phyloP scores from a whole-genome alignment of 129 eudicot species.

The Smallanthus sonchifolius region DNA sequence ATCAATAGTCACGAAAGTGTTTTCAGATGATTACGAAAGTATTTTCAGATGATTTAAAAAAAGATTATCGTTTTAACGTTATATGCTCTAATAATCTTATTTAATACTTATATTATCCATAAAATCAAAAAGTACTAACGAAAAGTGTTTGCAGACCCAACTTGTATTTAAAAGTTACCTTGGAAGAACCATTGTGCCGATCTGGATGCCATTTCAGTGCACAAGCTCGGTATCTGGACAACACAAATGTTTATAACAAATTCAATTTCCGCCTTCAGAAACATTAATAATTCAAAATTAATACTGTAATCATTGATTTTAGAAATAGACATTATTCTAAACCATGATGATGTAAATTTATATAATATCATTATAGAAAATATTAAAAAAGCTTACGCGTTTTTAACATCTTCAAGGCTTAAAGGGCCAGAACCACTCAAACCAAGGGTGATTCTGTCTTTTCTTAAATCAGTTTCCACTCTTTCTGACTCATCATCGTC shows the following conservation, averaged over 20 bases:
- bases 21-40: neutral
- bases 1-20: neutral
- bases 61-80: neutral
- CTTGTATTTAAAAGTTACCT: conserved; percentile 35
- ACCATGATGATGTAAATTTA: neutral
- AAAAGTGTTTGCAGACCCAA: neutral
- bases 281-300: neutral
- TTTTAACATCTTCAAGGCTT: conserved; percentile 72
- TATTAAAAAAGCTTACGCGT: conserved; percentile 53
- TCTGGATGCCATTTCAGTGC: conserved; percentile 98
- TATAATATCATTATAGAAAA: neutral
- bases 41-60: neutral
- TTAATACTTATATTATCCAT: neutral
- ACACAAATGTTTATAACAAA: neutral
- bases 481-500: conserved; percentile 44
- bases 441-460: conserved; percentile 72
- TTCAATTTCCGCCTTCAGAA: neutral
- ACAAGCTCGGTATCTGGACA: conserved; percentile 73
- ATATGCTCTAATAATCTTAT: neutral
- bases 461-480: conserved; percentile 31
- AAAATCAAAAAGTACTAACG: neutral
- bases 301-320: neutral
- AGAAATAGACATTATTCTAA: neutral
- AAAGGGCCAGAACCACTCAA: conserved; percentile 83
- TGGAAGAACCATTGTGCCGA: conserved; percentile 87